phyloP scores from a whole-genome alignment of 805 yeast genomes.

The Candida maris region DNA sequence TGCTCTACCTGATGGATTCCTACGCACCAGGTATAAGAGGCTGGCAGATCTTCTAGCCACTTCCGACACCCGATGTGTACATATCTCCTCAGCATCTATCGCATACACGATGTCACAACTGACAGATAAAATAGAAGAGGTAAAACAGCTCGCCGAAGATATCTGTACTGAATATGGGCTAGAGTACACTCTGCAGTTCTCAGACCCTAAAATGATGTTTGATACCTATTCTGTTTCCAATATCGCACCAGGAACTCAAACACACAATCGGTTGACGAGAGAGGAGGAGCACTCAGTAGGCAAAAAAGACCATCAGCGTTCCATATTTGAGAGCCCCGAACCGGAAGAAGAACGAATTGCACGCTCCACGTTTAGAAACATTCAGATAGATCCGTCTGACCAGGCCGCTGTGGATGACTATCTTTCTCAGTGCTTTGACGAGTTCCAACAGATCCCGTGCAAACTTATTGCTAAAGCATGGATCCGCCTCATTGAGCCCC shows the following conservation, averaged over 20 bases:
- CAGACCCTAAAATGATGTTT: constrained; percentile 8
- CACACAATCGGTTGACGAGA: too few species aligned
- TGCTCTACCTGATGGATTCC: too few species aligned
- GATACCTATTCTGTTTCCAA: not conserved
- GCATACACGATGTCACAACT: constrained; percentile 12
- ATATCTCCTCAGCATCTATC: not conserved
- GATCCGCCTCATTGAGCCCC: constrained; percentile 64
- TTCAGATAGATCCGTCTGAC: constrained; percentile 17
- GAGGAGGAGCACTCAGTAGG: not conserved
- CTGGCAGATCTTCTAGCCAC: not conserved
- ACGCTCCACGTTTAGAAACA: constrained; percentile 14
- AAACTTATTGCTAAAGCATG: constrained; percentile 62
- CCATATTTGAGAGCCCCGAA: constrained; percentile 3
- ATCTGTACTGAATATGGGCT: constrained; percentile 14
- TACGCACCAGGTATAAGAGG: not conserved
- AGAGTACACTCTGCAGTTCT: constrained; percentile 7
- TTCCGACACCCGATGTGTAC: not conserved
- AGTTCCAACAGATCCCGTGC: constrained; percentile 52
- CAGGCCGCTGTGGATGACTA: constrained; percentile 21
- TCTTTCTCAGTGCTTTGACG: constrained; percentile 31
- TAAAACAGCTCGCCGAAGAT: constrained; percentile 11
- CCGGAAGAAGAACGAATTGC: constrained; percentile 9
- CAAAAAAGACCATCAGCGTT: not conserved
- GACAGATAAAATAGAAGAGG: constrained; percentile 8
- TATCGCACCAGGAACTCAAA: not conserved